Conservation (phyloP, 768 basidiomycete species). For the Naganishia vaughanmartiniae region DNA sequence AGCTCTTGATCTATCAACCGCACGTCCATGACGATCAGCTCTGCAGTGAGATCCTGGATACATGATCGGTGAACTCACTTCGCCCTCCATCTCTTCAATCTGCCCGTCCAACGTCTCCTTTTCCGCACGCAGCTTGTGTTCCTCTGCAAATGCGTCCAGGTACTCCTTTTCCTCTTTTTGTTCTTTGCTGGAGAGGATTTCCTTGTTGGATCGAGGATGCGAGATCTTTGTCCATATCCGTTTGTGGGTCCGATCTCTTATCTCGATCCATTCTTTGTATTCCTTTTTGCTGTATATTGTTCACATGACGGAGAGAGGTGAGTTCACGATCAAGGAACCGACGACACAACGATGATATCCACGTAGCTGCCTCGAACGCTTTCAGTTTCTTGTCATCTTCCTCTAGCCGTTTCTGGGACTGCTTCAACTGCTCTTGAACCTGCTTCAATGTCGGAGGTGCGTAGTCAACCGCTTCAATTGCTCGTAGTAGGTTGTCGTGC, state of each 20-base stretch:
- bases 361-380: conserved; percentile 27
- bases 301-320: too few species aligned
- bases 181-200: conserved; percentile 27
- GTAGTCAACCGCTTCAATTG: conserved; percentile 30
- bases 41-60: too few species aligned
- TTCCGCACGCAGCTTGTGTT: conserved; percentile 25
- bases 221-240: conserved; percentile 29
- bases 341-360: conserved; percentile 6
- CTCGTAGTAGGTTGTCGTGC: conserved; percentile 21
- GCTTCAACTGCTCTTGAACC: conserved; percentile 21
- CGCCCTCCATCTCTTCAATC: conserved; percentile 24
- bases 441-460: conserved; percentile 28
- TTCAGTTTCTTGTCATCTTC: conserved; percentile 7
- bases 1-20: conserved; percentile 15
- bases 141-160: conserved; percentile 29
- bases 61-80: conserved; percentile 24
- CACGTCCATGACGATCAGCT: too few species aligned
- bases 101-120: conserved; percentile 23
- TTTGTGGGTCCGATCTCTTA: conserved; percentile 28
- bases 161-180: conserved; percentile 32
- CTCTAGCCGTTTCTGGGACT: conserved; percentile 17
- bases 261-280: conserved; percentile 28
- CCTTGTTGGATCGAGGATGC: conserved; percentile 27
- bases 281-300: conserved; percentile 32
- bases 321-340: conserved; percentile 2